A percentile compares a stretch with the other conserved stretches of the same genome.
These are phyloP conservation scores for Rosa hybrid DNA, from an alignment of 331 rosid genomes.

Conservation along the genomic window DNA sequence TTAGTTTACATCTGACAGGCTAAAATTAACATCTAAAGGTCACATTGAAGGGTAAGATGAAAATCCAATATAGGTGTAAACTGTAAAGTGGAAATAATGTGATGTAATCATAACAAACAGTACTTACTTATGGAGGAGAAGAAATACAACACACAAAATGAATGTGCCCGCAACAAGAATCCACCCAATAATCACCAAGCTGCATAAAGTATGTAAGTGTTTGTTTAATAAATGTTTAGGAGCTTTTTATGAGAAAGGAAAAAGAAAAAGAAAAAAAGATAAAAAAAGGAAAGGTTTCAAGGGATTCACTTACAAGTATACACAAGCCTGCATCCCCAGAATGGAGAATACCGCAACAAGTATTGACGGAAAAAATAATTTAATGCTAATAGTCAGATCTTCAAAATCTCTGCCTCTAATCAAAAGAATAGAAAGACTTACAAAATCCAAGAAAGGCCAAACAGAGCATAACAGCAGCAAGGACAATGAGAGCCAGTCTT, in stretches of 20 bases:
- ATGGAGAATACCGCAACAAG: conserved; percentile 57
- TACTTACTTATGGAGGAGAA: conserved; percentile 63
- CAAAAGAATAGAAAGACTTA: conserved; percentile 32
- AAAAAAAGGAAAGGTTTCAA: neutral
- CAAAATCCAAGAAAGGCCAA: conserved; percentile 60
- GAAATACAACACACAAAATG: conserved; percentile 76
- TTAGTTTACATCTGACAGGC: neutral
- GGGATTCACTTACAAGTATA: conserved; percentile 49
- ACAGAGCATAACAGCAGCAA: conserved; percentile 49
- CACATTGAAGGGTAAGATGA: neutral
- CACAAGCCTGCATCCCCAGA: conserved; percentile 44
- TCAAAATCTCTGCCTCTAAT: neutral
- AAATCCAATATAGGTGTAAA: neutral
- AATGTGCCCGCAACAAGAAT: conserved; percentile 88
- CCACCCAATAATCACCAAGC: conserved; percentile 78
- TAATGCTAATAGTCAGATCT: neutral
- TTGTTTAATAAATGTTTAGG: neutral
- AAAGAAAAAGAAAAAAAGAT: neutral
- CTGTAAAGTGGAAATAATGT: neutral
- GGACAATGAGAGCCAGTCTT: conserved; percentile 31
- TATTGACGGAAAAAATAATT: neutral
- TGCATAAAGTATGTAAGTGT: conserved; percentile 27
- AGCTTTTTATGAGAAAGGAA: neutral
- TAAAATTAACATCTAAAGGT: neutral
- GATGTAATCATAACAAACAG: neutral